Conservation (phyloP, 305 asterid genomes). For the Stenogyne calaminthoides region DNA sequence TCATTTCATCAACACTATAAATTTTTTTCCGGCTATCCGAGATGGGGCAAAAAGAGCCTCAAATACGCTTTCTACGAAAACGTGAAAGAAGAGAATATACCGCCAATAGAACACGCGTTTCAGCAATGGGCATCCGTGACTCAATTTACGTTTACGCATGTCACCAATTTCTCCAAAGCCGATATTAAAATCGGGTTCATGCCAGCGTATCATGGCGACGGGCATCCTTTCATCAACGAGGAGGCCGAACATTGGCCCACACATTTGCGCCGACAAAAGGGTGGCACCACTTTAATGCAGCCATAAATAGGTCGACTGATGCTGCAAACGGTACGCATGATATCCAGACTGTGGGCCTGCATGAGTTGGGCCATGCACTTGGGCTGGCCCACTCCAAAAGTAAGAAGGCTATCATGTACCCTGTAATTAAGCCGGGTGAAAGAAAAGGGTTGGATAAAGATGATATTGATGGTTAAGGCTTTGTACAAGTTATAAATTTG, state of each 20-base stretch:
- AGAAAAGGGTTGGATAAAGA: constrained; percentile 22
- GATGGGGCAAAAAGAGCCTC: too few species aligned
- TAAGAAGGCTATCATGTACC: constrained; percentile 24
- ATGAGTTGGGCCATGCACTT: constrained; percentile 34
- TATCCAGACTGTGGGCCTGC: constrained; percentile 28
- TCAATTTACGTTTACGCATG: too few species aligned
- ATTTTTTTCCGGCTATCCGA: too few species aligned
- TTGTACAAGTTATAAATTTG: constrained; percentile 14
- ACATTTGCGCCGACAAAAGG: constrained; percentile 31
- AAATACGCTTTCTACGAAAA: too few species aligned
- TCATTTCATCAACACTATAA: too few species aligned
- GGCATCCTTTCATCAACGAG: background rate
- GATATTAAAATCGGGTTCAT: constrained; percentile 21
- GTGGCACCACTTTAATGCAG: constrained; percentile 30
- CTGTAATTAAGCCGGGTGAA: constrained; percentile 7
- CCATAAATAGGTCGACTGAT: constrained; percentile 10
- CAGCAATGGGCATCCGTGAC: too few species aligned
- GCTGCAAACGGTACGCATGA: background rate
- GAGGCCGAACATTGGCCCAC: constrained; percentile 17
- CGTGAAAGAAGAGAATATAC: too few species aligned
- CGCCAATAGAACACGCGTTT: too few species aligned
- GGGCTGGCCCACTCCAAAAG: constrained; percentile 22
- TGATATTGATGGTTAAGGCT: constrained; percentile 27
- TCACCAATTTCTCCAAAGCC: background rate
- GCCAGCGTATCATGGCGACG: constrained; percentile 24